Conservation (phyloP, 257 asterid species). For the Haberlea rhodopensis region DNA sequence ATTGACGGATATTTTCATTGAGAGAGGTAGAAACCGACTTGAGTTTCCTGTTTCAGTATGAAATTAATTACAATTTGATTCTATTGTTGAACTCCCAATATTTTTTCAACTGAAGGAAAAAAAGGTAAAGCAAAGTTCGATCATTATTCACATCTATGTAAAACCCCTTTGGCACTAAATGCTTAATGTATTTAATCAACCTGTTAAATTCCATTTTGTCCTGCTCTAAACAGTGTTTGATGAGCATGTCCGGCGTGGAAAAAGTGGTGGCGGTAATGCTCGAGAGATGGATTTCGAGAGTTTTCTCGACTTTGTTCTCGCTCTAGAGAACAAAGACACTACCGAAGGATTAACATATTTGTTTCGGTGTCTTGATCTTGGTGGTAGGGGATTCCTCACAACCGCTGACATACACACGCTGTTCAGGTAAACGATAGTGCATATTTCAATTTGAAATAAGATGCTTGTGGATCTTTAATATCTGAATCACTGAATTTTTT, state of each 20-base stretch:
- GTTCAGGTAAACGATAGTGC: slow-evolving; percentile 62
- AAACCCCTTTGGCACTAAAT: too few species aligned
- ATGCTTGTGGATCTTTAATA: neutral
- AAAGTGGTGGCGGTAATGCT: slow-evolving; percentile 77
- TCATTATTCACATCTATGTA: neutral
- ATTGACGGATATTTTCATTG: slow-evolving; percentile 89
- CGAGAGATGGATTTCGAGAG: slow-evolving; percentile 98
- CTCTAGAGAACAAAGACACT: slow-evolving; percentile 94
- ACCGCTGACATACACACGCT: slow-evolving; percentile 93
- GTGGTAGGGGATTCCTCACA: slow-evolving; percentile 85
- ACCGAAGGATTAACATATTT: slow-evolving; percentile 90
- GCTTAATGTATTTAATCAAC: neutral
- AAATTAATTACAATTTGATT: neutral
- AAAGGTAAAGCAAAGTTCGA: neutral
- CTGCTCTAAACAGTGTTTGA: slow-evolving; percentile 59
- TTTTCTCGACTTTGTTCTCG: slow-evolving; percentile 90
- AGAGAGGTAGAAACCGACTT: slow-evolving; percentile 62
- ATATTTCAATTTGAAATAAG: slow-evolving; percentile 2
- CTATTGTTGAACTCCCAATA: neutral
- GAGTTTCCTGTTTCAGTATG: neutral
- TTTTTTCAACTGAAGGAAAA: neutral
- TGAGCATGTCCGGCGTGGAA: slow-evolving; percentile 96
- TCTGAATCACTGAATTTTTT: neutral
- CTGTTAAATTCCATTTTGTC: slow-evolving; percentile 10
- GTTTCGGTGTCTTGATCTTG: slow-evolving; percentile 91